Evolutionary conservation across 345 rosid species (phyloP).

Genomic region (Crucihimalaya himalaica): DNA sequence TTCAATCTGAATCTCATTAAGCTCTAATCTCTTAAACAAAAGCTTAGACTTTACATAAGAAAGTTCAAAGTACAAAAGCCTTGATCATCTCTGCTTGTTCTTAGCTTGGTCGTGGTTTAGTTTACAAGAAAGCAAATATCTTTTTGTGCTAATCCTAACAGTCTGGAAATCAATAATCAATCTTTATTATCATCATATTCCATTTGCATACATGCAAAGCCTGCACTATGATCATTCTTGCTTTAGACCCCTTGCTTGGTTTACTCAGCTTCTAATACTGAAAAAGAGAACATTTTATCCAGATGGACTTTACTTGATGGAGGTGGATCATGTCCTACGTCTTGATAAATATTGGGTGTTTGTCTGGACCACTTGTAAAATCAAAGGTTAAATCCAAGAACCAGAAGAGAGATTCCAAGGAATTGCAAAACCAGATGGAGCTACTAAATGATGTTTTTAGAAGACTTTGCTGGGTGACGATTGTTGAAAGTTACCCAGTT

Average conservation of each 20-base stretch:
- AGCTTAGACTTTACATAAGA: too few species aligned
- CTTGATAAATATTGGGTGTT: constrained; percentile 70
- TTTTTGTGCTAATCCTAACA: too few species aligned
- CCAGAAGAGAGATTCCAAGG: constrained; percentile 48
- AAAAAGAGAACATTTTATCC: constrained; percentile 23
- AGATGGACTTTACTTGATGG: constrained; percentile 74
- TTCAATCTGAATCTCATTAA: too few species aligned
- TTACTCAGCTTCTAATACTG: constrained; percentile 15
- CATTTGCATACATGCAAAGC: too few species aligned
- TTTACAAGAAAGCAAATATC: too few species aligned
- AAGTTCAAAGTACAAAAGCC: too few species aligned
- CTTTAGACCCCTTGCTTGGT: not conserved
- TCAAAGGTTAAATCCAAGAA: constrained; percentile 48
- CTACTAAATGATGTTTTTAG: constrained; percentile 53
- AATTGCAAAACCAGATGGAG: constrained; percentile 53
- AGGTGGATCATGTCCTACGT: constrained; percentile 67
- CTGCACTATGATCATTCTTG: too few species aligned
- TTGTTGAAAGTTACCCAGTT: constrained; percentile 51
- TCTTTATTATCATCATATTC: too few species aligned
- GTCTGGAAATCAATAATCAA: too few species aligned
- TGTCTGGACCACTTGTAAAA: constrained; percentile 73
- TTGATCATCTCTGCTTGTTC: too few species aligned
- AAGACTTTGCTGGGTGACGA: constrained; percentile 71
- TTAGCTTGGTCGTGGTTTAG: too few species aligned
- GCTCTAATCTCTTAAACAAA: too few species aligned